A percentile compares a stretch with the other conserved stretches of the same genome.
phyloP scores from a whole-genome alignment of 2,329 filamentous ascomycete species.

The Fulvia fulva region DNA sequence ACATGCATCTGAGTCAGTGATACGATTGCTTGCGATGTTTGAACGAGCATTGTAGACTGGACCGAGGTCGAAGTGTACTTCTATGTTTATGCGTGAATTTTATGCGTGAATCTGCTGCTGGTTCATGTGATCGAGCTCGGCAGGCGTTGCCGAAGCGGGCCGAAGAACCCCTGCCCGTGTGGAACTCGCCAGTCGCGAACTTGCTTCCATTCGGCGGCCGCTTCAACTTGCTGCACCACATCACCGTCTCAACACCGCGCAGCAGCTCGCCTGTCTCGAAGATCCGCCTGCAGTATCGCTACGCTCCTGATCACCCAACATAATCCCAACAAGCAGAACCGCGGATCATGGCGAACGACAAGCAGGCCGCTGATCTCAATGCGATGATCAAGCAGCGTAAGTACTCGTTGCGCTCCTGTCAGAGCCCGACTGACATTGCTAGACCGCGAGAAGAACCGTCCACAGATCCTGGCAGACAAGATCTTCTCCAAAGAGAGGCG shows the following conservation, averaged over 20 bases:
- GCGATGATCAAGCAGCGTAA: conserved; percentile 22
- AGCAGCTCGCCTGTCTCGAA: not conserved
- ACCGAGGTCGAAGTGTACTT: no score
- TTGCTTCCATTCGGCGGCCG: not conserved
- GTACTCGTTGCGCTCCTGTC: not conserved
- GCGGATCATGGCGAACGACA: conserved; percentile 15
- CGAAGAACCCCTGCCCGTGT: not conserved
- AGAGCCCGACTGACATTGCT: not conserved
- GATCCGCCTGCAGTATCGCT: not conserved
- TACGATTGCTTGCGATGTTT: no score
- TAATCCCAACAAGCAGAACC: not conserved
- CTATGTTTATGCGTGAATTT: no score
- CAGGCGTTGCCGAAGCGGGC: not conserved
- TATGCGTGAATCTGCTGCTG: not conserved
- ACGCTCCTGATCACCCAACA: not conserved
- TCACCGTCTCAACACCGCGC: not conserved
- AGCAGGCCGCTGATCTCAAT: conserved; percentile 15
- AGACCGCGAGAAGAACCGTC: conserved; percentile 25
- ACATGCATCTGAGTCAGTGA: no score
- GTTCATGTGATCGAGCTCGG: not conserved
- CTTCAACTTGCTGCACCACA: not conserved
- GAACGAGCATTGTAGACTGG: no score
- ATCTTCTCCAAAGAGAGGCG: conserved; percentile 70
- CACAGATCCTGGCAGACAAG: conserved; percentile 57
- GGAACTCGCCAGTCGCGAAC: conserved; percentile 1